Base-by-base conservation (phyloP, 208 protist species). In the Crithidia sp. region DNA sequence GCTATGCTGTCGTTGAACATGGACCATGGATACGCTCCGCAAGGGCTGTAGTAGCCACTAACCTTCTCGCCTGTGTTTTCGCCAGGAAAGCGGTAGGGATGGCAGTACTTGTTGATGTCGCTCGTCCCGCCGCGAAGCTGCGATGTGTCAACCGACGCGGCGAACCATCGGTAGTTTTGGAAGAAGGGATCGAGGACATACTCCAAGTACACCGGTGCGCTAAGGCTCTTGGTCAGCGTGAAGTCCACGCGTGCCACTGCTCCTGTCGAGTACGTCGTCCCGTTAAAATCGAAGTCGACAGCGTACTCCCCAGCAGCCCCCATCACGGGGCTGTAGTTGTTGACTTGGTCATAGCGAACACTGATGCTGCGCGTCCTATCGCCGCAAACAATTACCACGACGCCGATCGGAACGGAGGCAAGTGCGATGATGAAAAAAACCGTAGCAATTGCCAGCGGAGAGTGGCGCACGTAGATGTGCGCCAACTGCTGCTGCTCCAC, bases 131-230 rank as follows among this genome's bases (percentile, higher is more conserved):
- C 94, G 7, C 67, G 12, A 41, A 97, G 62, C 70, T 98, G 95
- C 3, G 10, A 16, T 28, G 76, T 73, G 54, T 85, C 83, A 3
- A 91, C 39, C 3, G 91, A 97, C 2, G 78, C 64, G n/a, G 60
- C 87, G 79, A 99, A 99, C 44, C 88, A 80, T 8, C 98, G 77
- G 71, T 99, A 98, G 80, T 99, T 99, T 78, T 99, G 98, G 82
- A 98, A 99, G 73, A 99, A 99, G 17, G 98, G 98, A 2, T 85
- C 91, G 0, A 99, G 78, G 19, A 92, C 78, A 83, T 99, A 99
- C 80, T 99, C 98, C 28, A 99, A 62, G 78, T 97, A 99, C 28
- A 99, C 79, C 10, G 98, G 98, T 12, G 91, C 74, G 9, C 85
- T 60, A 52, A 99, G 85, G 37, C 68, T 95, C 17, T 91, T 74